Percentiles rank a stretch among this genome's conserved stretches.
Conservation (phyloP, 768 basidiomycete species). For the Porphyrellus cyaneotinctus region DNA sequence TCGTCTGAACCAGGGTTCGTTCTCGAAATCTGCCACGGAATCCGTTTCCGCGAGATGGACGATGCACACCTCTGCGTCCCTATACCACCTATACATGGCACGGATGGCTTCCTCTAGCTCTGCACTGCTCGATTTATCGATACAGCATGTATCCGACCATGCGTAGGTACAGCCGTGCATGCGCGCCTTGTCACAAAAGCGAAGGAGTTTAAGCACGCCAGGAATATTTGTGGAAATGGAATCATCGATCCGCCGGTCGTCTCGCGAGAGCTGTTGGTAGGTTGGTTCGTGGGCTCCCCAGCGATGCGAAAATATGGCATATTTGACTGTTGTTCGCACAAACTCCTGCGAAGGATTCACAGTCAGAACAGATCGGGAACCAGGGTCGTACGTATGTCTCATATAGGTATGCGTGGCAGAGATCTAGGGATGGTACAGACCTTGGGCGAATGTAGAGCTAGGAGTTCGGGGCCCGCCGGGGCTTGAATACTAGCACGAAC, state of each 20-base stretch:
- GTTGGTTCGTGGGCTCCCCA: constrained; percentile 10
- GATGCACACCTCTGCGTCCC: constrained; percentile 5
- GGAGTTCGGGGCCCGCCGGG: neutral
- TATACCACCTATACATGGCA: constrained; percentile 11
- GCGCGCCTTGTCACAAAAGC: constrained; percentile 8
- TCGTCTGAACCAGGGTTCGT: constrained; percentile 10
- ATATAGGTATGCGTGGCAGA: neutral
- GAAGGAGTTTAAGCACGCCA: constrained; percentile 3
- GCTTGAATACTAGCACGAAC: neutral
- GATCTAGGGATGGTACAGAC: neutral
- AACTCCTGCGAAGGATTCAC: constrained; percentile 2
- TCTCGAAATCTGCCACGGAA: constrained; percentile 1
- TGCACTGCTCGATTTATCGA: constrained; percentile 14
- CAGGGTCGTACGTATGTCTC: neutral
- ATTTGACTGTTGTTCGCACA: constrained; percentile 1
- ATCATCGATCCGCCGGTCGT: neutral
- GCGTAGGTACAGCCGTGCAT: constrained; percentile 7
- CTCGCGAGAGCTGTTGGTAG: constrained; percentile 1
- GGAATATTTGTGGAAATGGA: neutral
- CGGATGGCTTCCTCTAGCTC: constrained; percentile 13
- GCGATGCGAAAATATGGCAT: constrained; percentile 15
- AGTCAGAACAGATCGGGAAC: neutral
- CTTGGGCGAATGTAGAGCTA: constrained; percentile 5
- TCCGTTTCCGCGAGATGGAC: constrained; percentile 6
- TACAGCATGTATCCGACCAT: constrained; percentile 15